Evolutionary conservation across 768 basidiomycete species (phyloP).

Genomic region (Austroboletus eburneus): DNA sequence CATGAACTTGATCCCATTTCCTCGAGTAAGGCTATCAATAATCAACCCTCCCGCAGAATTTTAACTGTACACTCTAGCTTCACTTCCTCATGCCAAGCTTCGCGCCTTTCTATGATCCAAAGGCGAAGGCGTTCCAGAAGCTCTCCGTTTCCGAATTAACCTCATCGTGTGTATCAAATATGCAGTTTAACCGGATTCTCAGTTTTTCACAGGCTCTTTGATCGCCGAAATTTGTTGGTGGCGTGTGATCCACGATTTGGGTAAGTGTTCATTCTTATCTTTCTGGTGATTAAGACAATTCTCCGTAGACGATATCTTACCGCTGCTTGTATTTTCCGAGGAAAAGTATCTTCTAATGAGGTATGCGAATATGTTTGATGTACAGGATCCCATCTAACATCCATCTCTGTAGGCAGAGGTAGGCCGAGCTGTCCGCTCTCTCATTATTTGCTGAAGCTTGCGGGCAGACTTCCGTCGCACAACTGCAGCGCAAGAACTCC

Average conservation of each 20-base stretch:
- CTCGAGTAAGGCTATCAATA: constrained; percentile 56
- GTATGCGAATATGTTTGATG: constrained; percentile 39
- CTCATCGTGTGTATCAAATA: constrained; percentile 48
- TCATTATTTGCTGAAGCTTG: constrained; percentile 5
- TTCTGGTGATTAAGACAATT: neutral
- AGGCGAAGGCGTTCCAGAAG: constrained; percentile 56
- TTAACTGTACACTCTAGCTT: constrained; percentile 45
- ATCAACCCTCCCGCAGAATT: neutral
- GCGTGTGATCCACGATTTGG: constrained; percentile 79
- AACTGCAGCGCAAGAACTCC: constrained; percentile 75
- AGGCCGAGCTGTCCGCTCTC: constrained; percentile 22
- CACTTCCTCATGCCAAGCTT: constrained; percentile 97
- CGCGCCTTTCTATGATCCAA: constrained; percentile 78
- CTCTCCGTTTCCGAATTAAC: constrained; percentile 68
- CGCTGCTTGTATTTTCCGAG: constrained; percentile 84
- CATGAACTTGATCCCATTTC: constrained; percentile 95
- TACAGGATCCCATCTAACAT: neutral
- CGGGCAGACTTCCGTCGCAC: constrained; percentile 60
- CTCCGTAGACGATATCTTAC: constrained; percentile 83
- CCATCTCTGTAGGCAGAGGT: constrained; percentile 45
- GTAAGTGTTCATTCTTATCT: constrained; percentile 29
- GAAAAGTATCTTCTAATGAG: constrained; percentile 75
- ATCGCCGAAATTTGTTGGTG: constrained; percentile 74
- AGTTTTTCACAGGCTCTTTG: constrained; percentile 59
- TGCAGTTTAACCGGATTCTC: neutral